Base-by-base conservation (phyloP, 208 protist species). In the Acanthamoeba quina region DNA sequence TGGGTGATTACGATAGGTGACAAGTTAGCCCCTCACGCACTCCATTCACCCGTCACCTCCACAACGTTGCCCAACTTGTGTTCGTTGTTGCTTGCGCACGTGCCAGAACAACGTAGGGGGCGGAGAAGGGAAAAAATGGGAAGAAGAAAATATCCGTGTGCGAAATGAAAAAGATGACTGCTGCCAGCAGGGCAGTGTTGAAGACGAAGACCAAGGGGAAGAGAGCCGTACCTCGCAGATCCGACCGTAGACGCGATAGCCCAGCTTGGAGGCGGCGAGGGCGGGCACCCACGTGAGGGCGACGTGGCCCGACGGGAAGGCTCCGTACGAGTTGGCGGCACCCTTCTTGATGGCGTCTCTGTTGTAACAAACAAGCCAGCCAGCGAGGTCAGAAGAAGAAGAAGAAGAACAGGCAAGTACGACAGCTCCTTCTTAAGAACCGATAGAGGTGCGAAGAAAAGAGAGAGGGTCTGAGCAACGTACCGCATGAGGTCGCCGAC, bases 311-410 rank as follows among this genome's bases (percentile, higher is more conserved):
- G 68, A 76, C 9, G 68, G 68, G 68, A 76, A 76, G n/a, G 68
- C 68, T 44, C 68, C 68, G 68, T 76, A 76, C 34, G 68, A 76
- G 37, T 76, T 76, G 17, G 68, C 68, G n/a, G 68, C 68, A 19
- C 68, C 68, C 68, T 76, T 76, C 68, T 76, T 76, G 68, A 76
- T 76, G 31, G 68, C 37, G 31, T 76, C 68, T 76, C 68, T 76
- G 68, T 76, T 2, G 64, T n/a, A 70, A 70, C 64, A 70, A 66
- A n/a, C 60, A 66, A 10, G 66, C n/a, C n/a, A 74, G 31, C 10
- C 5, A 74, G n/a, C n/a, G n/a, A 74, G 29, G 66, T 29, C 31
- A 31, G n/a, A 34, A 31, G n/a, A 74, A 34, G 66, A 1, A 3
- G 21, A 31, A 74, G n/a, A n/a, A n/a, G n/a, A n/a, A n/a, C n/a